Conservation (phyloP, 441 rosid genomes). For the Erodium moschatum region DNA sequence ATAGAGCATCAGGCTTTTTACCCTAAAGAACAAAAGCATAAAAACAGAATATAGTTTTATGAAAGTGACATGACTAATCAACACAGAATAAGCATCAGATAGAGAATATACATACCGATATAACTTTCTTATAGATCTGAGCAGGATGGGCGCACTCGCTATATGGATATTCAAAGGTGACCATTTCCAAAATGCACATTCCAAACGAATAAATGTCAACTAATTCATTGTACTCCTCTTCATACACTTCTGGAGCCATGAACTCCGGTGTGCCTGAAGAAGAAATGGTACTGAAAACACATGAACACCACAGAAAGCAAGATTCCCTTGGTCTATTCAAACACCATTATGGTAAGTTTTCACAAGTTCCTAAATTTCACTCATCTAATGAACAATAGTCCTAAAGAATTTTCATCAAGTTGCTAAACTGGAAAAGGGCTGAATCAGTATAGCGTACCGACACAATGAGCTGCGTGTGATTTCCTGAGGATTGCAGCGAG, state of each 20-base stretch:
- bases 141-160: conserved; percentile 85
- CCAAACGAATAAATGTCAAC: conserved; percentile 94
- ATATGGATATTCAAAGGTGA: conserved; percentile 87
- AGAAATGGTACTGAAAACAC: conserved; percentile 9
- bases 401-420: not conserved
- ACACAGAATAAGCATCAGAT: not conserved
- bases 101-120: conserved; percentile 48
- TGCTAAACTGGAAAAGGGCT: conserved; percentile 9
- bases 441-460: conserved; percentile 42
- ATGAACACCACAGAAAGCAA: too few relatives aligned
- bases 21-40: conserved; percentile 15
- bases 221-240: conserved; percentile 81
- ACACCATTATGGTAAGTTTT: not conserved
- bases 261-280: conserved; percentile 84
- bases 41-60: not conserved
- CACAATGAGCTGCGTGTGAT: conserved; percentile 82
- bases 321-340: too few relatives aligned
- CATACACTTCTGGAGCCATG: conserved; percentile 97
- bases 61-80: not conserved
- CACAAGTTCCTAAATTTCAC: not conserved
- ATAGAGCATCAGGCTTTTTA: conserved; percentile 23
- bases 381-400: too few relatives aligned
- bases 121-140: conserved; percentile 95
- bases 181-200: conserved; percentile 94
- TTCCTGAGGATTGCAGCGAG: conserved; percentile 76